These are phyloP conservation scores for Tylopilus sp. DNA, from an alignment of 1,284 basidiomycete species.

Conservation along the genomic window DNA sequence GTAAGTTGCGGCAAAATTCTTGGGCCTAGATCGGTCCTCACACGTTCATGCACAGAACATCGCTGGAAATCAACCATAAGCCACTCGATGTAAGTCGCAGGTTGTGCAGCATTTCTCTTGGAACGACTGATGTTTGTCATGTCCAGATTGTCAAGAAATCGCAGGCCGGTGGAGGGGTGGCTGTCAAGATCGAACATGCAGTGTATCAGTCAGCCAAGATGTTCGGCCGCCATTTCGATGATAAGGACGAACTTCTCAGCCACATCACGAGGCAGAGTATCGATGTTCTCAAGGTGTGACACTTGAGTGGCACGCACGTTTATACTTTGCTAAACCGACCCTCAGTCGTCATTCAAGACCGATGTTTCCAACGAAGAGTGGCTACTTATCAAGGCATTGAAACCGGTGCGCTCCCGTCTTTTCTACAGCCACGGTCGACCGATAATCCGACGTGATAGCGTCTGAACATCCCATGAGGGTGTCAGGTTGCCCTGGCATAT, in stretches of 20 bases:
- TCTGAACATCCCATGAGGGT: slow-evolving; percentile 48
- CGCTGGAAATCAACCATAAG: slow-evolving; percentile 94
- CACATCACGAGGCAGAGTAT: slow-evolving; percentile 91
- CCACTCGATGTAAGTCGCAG: slow-evolving; percentile 56
- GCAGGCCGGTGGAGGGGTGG: slow-evolving; percentile 93
- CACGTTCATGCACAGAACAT: slow-evolving; percentile 58
- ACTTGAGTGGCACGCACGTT: slow-evolving; percentile 1
- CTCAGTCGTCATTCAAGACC: slow-evolving; percentile 79
- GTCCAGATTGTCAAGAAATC: slow-evolving; percentile 83
- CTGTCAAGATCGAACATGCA: slow-evolving; percentile 98
- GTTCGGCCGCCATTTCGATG: slow-evolving; percentile 93
- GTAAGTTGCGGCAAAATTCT: slow-evolving; percentile 44
- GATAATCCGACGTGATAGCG: slow-evolving; percentile 30
- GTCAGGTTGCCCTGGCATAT: too few relatives aligned
- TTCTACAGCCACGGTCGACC: not conserved
- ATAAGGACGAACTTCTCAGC: slow-evolving; percentile 92
- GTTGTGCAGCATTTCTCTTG: not conserved
- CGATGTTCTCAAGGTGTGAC: slow-evolving; percentile 82
- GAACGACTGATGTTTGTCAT: slow-evolving; percentile 16
- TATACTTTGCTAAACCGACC: slow-evolving; percentile 7
- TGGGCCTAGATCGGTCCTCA: slow-evolving; percentile 8
- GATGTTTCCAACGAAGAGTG: slow-evolving; percentile 93
- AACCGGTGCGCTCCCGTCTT: slow-evolving; percentile 55
- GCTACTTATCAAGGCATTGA: slow-evolving; percentile 90
- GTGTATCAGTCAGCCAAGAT: slow-evolving; percentile 94